Evolutionary conservation across 108 stramenopile species (phyloP).

Genomic region (Stephanodiscus minutulus): DNA sequence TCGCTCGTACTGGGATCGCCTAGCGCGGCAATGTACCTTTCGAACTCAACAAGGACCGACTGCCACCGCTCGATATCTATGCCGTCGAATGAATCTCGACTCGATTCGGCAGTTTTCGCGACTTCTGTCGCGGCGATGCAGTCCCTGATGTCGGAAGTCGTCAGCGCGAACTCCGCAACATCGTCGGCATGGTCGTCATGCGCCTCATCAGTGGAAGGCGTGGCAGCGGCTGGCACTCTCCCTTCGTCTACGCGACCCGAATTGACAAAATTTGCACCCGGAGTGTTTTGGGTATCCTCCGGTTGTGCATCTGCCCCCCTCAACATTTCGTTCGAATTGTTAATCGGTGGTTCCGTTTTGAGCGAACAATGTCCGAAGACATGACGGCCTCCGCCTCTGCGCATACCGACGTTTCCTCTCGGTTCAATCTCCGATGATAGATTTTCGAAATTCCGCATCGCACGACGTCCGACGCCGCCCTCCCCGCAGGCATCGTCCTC

Average conservation of each 20-base stretch:
- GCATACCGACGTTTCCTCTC: not conserved
- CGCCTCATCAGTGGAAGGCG: not conserved
- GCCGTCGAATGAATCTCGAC: constrained; percentile 14
- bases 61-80: constrained; percentile 24
- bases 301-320: not conserved
- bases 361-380: not conserved
- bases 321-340: not conserved
- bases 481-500: not conserved
- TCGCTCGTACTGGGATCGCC: constrained; percentile 18
- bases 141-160: constrained; percentile 24
- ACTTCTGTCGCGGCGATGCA: constrained; percentile 28
- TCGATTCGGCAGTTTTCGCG: constrained; percentile 8
- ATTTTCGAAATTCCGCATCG: not conserved
- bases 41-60: constrained; percentile 24
- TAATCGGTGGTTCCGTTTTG: not conserved
- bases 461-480: not conserved
- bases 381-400: not conserved
- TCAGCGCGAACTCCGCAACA: constrained; percentile 11
- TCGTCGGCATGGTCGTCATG: constrained; percentile 1
- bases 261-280: not conserved
- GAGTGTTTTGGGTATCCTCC: not conserved
- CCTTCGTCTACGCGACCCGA: not conserved
- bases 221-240: not conserved
- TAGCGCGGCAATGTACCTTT: constrained; percentile 29
- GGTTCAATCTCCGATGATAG: not conserved